Evolutionary conservation across 2,329 filamentous ascomycete genomes (phyloP).

Genomic region (Drechmeria coniospora): DNA sequence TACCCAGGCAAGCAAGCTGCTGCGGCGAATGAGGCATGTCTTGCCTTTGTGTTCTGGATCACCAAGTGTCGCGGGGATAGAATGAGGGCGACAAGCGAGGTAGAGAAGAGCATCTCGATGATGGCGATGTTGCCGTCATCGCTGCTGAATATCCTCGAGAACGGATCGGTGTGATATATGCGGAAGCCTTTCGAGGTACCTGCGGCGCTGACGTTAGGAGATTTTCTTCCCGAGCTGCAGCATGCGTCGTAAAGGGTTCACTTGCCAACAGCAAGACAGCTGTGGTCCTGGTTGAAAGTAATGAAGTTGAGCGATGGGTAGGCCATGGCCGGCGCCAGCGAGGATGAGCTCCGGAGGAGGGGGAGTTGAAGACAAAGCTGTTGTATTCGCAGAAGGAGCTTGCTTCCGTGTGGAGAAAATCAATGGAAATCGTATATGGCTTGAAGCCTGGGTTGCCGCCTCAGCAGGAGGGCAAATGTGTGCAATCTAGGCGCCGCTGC

Average conservation of each 20-base stretch:
- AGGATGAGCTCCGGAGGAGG: too few species aligned
- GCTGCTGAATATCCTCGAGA: constrained; percentile 86
- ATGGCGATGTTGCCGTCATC: constrained; percentile 91
- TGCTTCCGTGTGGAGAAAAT: too few species aligned
- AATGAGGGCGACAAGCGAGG: constrained; percentile 85
- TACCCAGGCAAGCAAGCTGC: background rate
- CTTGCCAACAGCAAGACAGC: constrained; percentile 85
- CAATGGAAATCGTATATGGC: too few species aligned
- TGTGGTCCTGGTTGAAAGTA: constrained; percentile 98
- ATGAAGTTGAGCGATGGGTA: constrained; percentile 82
- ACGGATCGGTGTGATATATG: constrained; percentile 93
- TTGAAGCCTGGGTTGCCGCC: too few species aligned
- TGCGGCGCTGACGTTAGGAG: constrained; percentile 17
- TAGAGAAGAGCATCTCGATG: constrained; percentile 97
- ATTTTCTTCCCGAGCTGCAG: too few species aligned
- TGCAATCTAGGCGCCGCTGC: too few species aligned
- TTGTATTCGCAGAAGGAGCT: too few species aligned
- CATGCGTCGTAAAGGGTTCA: constrained; percentile 7
- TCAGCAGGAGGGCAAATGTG: too few species aligned
- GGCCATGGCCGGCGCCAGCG: too few species aligned
- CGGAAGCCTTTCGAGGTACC: constrained; percentile 89
- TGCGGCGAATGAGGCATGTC: too few species aligned
- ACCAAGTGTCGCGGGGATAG: constrained; percentile 82
- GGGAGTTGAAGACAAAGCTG: too few species aligned
- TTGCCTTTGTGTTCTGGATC: constrained; percentile 97